Evolutionary conservation across 2,329 filamentous ascomycete genomes (phyloP), one percentile per base, ranked within the genome.

Genomic region (Harringtonia aguacate): DNA sequence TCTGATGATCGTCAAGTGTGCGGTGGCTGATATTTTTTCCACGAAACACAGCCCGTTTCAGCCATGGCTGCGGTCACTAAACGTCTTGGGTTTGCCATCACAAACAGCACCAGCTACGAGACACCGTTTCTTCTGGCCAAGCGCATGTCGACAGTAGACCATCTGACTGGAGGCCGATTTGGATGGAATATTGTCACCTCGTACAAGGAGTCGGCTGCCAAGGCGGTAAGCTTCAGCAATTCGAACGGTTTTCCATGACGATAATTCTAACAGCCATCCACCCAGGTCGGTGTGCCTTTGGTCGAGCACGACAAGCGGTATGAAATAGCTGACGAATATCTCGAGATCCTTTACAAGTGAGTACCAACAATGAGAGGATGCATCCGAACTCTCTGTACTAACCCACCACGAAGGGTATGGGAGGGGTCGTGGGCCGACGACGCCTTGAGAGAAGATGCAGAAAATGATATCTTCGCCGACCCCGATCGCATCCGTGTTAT

Each of bases 171-270:
- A 6, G 49, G 47, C 35, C 45, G 49, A 9, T 39, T 48, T 18
- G 46, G 36, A 9, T 55, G 52, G 52, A 54, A 54, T 38, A 43
- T 53, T 20, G 52, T 54, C 7, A 54, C 52, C 4, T 46, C 43
- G 33, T 50, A 43, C 39, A 48, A 37, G 31, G 39, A 47, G 36
- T 36, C 39, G 28, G 45, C 48, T 1, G 48, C 52, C 9, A 43
- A 40, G 22, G 48, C 48, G 2, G 29, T 39, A 29, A 14, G 36
- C 14, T 27, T 27, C 24, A 27, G 6, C 24, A 27, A 24, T 7
- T 15, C 20, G 4, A 13, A 12, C 20, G 35, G 4, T 8, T 37
- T 24, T 14, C 3, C 13, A 14, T 22, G 18, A 21, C 6, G 21
- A 37, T 22, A 13, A 35, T 10, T 43, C 51, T 14, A 46, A 48